A percentile compares a stretch with the other conserved stretches of the same genome.
These are phyloP conservation scores for Aspergillus sergii DNA, from an alignment of 2,329 filamentous ascomycete genomes.

Conservation along the genomic window DNA sequence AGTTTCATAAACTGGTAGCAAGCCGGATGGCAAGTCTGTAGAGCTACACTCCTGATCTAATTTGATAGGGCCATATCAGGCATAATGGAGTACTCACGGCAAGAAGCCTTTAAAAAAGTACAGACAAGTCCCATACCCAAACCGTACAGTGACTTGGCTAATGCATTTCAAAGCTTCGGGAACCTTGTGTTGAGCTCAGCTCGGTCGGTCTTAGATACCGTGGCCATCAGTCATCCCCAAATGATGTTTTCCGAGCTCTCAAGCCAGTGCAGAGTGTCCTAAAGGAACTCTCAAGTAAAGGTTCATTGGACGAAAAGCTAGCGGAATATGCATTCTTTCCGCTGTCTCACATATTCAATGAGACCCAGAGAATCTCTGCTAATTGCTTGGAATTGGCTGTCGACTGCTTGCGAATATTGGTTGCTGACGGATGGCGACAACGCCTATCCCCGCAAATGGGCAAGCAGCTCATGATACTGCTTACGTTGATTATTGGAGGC, in stretches of 20 bases:
- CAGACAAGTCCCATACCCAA: background rate
- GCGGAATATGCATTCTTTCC: slow-evolving; percentile 97
- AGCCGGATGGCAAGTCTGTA: background rate
- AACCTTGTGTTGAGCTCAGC: slow-evolving; percentile 60
- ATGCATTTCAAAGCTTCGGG: slow-evolving; percentile 53
- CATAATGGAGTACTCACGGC: slow-evolving; percentile 41
- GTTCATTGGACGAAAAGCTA: slow-evolving; percentile 72
- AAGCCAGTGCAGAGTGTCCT: slow-evolving; percentile 46
- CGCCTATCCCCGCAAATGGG: slow-evolving; percentile 71
- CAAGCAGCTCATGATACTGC: slow-evolving; percentile 81
- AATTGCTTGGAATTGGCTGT: slow-evolving; percentile 72
- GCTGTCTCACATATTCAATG: slow-evolving; percentile 80
- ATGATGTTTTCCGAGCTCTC: slow-evolving; percentile 53
- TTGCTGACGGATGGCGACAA: slow-evolving; percentile 76
- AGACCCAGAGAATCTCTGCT: slow-evolving; percentile 71
- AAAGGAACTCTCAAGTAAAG: slow-evolving; percentile 41
- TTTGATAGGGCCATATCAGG: background rate
- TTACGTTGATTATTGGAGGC: slow-evolving; percentile 79
- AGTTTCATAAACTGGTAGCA: background rate
- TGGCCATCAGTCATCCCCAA: slow-evolving; percentile 46
- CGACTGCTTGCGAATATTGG: slow-evolving; percentile 71
- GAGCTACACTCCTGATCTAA: background rate
- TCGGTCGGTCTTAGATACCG: slow-evolving; percentile 56
- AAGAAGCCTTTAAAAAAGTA: slow-evolving; percentile 48
- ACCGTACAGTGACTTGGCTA: slow-evolving; percentile 15